Conservation (phyloP, 1,139 yeast species). For the Tardiomyces blankii region DNA sequence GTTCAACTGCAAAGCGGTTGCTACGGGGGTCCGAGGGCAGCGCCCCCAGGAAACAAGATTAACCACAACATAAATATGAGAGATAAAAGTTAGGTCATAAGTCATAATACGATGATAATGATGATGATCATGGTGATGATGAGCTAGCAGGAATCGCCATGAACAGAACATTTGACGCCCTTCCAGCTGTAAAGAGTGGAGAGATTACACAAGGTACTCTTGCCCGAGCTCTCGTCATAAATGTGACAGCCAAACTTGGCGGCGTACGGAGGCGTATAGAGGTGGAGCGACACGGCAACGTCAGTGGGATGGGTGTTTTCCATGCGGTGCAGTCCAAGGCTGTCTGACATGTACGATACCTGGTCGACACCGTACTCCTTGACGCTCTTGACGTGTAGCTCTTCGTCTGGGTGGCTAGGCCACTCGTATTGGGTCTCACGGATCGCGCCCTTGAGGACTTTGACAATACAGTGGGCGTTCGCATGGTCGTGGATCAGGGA, state of each 20-base stretch:
- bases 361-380: constrained; percentile 33
- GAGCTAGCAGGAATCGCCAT: neutral
- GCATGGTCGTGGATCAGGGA: constrained; percentile 72
- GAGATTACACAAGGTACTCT: constrained; percentile 48
- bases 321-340: constrained; percentile 57
- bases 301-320: constrained; percentile 37
- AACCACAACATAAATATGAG: too few relatives aligned
- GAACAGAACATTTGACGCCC: neutral
- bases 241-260: constrained; percentile 52
- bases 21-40: too few relatives aligned
- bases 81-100: neutral
- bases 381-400: constrained; percentile 16
- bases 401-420: constrained; percentile 27
- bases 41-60: too few relatives aligned
- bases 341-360: constrained; percentile 60
- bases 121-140: too few relatives aligned
- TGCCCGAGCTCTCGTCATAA: constrained; percentile 45
- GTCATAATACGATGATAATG: too few relatives aligned
- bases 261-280: constrained; percentile 75
- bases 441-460: constrained; percentile 50
- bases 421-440: constrained; percentile 48
- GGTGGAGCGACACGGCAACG: constrained; percentile 57
- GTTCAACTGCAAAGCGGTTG: too few relatives aligned
- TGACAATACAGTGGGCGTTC: constrained; percentile 49
- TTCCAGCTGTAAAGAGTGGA: constrained; percentile 37